phyloP scores from a whole-genome alignment of 2,329 filamentous ascomycete genomes.

The Fusarium avenaceum region DNA sequence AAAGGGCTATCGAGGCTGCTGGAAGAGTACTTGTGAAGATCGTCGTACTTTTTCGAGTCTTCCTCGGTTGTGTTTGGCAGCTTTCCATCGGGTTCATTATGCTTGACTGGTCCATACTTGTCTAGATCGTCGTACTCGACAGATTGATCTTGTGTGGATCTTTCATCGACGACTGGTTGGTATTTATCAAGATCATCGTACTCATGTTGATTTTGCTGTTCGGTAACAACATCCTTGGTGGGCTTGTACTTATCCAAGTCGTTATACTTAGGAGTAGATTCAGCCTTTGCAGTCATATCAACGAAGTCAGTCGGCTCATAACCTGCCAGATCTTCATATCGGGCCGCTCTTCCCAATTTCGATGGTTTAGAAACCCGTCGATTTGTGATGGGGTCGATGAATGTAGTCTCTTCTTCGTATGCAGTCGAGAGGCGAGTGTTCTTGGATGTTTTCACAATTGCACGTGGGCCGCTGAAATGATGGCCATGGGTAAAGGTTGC shows the following conservation, averaged over 20 bases:
- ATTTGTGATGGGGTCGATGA: slow-evolving; percentile 72
- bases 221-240: slow-evolving; percentile 45
- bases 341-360: slow-evolving; percentile 38
- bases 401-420: slow-evolving; percentile 26
- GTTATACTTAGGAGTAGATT: slow-evolving; percentile 50
- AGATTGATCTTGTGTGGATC: slow-evolving; percentile 44
- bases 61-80: slow-evolving; percentile 45
- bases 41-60: slow-evolving; percentile 54
- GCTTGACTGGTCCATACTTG: slow-evolving; percentile 55
- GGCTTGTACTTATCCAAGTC: slow-evolving; percentile 57
- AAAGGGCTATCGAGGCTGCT: slow-evolving; percentile 50
- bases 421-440: slow-evolving; percentile 44
- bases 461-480: slow-evolving; percentile 47
- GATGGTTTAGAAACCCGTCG: slow-evolving; percentile 58
- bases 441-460: slow-evolving; percentile 41
- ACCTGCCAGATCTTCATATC: slow-evolving; percentile 53
- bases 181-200: slow-evolving; percentile 56
- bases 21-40: slow-evolving; percentile 54
- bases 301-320: slow-evolving; percentile 53
- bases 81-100: slow-evolving; percentile 49
- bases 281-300: slow-evolving; percentile 35
- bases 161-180: slow-evolving; percentile 52
- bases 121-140: slow-evolving; percentile 55
- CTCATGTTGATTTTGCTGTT: slow-evolving; percentile 36
- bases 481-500: slow-evolving; percentile 54